Evolutionary conservation across 768 basidiomycete genomes (phyloP), one percentile per base, ranked within the genome.

Genomic region (Daedaleopsis sinensis): DNA sequence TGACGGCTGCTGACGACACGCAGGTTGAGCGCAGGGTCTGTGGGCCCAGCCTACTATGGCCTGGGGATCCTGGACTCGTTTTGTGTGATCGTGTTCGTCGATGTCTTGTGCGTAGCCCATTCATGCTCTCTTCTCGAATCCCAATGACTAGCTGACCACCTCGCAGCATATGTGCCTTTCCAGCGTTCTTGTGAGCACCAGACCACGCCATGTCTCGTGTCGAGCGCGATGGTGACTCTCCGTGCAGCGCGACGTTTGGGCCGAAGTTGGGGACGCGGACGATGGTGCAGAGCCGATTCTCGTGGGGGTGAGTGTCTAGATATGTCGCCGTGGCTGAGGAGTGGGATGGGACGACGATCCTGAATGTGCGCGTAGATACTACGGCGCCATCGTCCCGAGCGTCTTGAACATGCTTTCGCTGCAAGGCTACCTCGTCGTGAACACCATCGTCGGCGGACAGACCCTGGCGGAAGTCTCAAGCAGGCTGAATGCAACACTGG

Each of bases 201-300:
- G 21, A 18, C 46, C n/a, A 43, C 11, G 43, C 9, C 19, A 21
- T 3, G 23, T 15, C 21, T 27, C 47, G 6, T 24, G 21, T 21
- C 21, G 46, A 13, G 15, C 19, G 8, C 12, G 2, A 23, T 49
- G n/a, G 8, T n/a, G 10, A n/a, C 19, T 15, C 11, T 13, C 35
- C 32, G 55, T 32, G 24, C 59, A 82, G 82, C 62, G 77, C 80
- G 1, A 78, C 78, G 1, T 82, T 82, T 53, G 83, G 85, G 0
- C 84, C 85, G 1, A 81, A 82, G 57, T 67, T 82, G 1, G 85
- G 85, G 3, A 79, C 78, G 62, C 76, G 85, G 32, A 78, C 81
- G 13, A 86, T 86, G 84, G 78, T 84, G 5, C 79, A 82, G 56
- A 76, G 80, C 2, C 76, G 85, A 16, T 86, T 81, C 68, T 80